Evolutionary conservation across 1,284 basidiomycete species (phyloP).

Genomic region (Cystobasidiaceae sp.): DNA sequence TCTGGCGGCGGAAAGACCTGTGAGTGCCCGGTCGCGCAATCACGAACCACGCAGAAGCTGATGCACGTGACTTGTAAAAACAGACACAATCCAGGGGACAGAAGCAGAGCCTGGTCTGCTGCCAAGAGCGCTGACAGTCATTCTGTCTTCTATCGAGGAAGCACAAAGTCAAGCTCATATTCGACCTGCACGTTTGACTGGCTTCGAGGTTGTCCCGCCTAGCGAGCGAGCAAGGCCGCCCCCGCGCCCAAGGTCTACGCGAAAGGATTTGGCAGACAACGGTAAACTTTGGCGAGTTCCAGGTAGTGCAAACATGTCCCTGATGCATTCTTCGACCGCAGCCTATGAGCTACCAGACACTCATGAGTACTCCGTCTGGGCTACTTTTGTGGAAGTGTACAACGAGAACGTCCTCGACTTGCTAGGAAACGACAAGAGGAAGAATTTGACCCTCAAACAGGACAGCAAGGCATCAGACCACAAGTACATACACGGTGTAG

Average conservation of each 20-base stretch:
- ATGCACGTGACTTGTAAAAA: background rate
- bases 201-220: constrained; percentile 49
- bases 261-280: background rate
- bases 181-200: constrained; percentile 64
- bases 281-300: background rate
- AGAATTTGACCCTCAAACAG: constrained; percentile 70
- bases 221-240: background rate
- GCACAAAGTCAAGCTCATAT: constrained; percentile 66
- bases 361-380: constrained; percentile 87
- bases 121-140: constrained; percentile 81
- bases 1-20: constrained; percentile 93
- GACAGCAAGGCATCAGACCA: constrained; percentile 53
- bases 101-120: constrained; percentile 63
- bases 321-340: background rate
- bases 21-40: constrained; percentile 14
- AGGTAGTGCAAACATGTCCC: background rate
- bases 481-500: too few relatives aligned
- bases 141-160: constrained; percentile 87
- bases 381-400: constrained; percentile 97
- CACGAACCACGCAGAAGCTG: background rate
- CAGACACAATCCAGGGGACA: constrained; percentile 49
- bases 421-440: constrained; percentile 40
- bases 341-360: constrained; percentile 65
- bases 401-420: constrained; percentile 76
- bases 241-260: background rate